A percentile compares a stretch with the other conserved stretches of the same genome.
These are phyloP conservation scores for Phytophthora citricola DNA, from an alignment of 352 stramenopile species.

Conservation along the genomic window DNA sequence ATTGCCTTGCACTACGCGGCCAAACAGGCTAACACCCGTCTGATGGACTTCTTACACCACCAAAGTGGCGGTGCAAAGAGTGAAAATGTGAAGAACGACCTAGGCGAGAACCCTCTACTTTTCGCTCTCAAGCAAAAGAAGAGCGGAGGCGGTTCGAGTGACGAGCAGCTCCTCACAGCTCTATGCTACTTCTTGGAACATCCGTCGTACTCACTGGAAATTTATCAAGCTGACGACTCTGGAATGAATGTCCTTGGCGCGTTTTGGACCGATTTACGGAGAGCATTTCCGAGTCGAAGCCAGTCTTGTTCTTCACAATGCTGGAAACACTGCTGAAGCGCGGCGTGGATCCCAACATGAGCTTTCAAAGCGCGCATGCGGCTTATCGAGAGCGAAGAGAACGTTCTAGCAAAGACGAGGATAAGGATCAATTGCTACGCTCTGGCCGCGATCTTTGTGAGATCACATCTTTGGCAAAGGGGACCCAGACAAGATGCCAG, in stretches of 20 bases:
- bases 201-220: conserved; percentile 45
- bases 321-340: conserved; percentile 64
- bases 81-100: conserved; percentile 50
- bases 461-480: conserved; percentile 44
- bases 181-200: conserved; percentile 60
- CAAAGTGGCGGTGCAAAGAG: conserved; percentile 38
- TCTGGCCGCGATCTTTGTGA: conserved; percentile 46
- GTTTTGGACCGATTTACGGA: conserved; percentile 69
- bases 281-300: conserved; percentile 20
- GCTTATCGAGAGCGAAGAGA: conserved; percentile 19
- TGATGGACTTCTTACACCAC: conserved; percentile 82
- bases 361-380: conserved; percentile 42
- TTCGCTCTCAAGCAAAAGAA: conserved; percentile 57
- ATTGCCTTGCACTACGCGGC: conserved; percentile 69
- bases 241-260: conserved; percentile 60
- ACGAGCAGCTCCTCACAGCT: conserved; percentile 40
- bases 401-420: background rate
- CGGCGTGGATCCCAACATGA: conserved; percentile 53
- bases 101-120: conserved; percentile 60
- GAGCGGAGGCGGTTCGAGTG: conserved; percentile 31
- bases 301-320: conserved; percentile 43
- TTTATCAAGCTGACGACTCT: conserved; percentile 33
- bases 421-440: conserved; percentile 23
- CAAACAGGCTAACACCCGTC: conserved; percentile 52
- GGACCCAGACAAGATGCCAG: conserved; percentile 37